These are phyloP conservation scores for Pouteria campechiana DNA, from an alignment of 179 eudicot genomes.

Conservation along the genomic window DNA sequence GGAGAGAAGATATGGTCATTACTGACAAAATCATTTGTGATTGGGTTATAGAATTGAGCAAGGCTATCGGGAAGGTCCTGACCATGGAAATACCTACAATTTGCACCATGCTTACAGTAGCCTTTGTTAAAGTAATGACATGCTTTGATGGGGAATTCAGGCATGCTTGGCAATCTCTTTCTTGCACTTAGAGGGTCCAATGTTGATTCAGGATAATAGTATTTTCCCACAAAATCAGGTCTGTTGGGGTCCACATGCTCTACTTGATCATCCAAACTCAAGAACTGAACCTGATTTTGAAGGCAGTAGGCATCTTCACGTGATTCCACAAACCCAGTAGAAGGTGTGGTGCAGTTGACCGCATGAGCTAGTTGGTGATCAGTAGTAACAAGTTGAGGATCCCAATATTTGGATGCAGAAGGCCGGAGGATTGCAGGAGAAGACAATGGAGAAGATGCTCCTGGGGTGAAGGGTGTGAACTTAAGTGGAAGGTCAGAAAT, in stretches of 20 bases:
- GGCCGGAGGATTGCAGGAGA: slow-evolving; percentile 7
- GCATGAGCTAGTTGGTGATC: slow-evolving; percentile 8
- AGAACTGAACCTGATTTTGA: slow-evolving; percentile 12
- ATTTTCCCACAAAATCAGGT: slow-evolving; percentile 10
- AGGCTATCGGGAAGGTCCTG: slow-evolving; percentile 12
- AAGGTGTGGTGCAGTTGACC: slow-evolving; percentile 12
- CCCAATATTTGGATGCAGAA: slow-evolving; percentile 12
- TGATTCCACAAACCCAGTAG: slow-evolving; percentile 15
- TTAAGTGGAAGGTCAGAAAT: slow-evolving; percentile 16
- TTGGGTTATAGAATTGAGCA: slow-evolving; percentile 8
- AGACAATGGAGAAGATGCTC: slow-evolving; percentile 11
- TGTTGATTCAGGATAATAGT: slow-evolving; percentile 18
- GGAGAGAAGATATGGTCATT: slow-evolving; percentile 30
- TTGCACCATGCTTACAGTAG: slow-evolving; percentile 50
- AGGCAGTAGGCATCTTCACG: slow-evolving; percentile 15
- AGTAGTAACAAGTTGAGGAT: slow-evolving; percentile 6
- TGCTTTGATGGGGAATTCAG: slow-evolving; percentile 27
- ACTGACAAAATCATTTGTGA: slow-evolving; percentile 6
- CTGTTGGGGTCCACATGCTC: slow-evolving; percentile 8
- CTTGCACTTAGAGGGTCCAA: slow-evolving; percentile 6
- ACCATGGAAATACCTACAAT: slow-evolving; percentile 43
- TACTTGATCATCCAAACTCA: slow-evolving; percentile 25
- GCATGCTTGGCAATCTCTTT: slow-evolving; percentile 10
- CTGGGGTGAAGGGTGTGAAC: slow-evolving; percentile 17
- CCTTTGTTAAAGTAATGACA: slow-evolving; percentile 53